Conservation (phyloP, 345 rosid genomes). For the Bruguiera parviflora region DNA sequence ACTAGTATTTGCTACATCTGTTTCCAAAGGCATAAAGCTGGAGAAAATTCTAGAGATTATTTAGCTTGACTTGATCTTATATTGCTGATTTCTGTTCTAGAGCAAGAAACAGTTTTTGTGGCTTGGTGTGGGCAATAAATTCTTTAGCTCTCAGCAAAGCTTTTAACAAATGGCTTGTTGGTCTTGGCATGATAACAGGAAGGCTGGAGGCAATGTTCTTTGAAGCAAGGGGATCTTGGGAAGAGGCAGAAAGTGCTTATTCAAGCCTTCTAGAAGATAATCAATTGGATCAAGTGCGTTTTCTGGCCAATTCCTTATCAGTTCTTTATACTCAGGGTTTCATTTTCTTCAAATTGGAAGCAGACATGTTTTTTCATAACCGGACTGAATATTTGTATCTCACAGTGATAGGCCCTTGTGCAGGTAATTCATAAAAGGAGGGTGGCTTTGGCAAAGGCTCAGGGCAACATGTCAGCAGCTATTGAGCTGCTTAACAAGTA, state of each 20-base stretch:
- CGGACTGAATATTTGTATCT: conserved; percentile 1
- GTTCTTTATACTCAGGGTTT: background rate
- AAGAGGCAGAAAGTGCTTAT: conserved; percentile 87
- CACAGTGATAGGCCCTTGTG: conserved; percentile 13
- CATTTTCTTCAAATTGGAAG: conserved; percentile 2
- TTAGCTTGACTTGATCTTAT: too few species aligned
- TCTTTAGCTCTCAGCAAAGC: background rate
- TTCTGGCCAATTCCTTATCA: conserved; percentile 4
- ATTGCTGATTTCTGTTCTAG: too few species aligned
- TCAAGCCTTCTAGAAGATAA: conserved; percentile 80
- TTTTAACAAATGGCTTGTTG: conserved; percentile 9
- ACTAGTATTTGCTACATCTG: too few species aligned
- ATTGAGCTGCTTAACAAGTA: conserved; percentile 86
- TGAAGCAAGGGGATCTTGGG: conserved; percentile 92
- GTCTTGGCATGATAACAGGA: conserved; percentile 41
- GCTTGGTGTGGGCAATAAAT: background rate
- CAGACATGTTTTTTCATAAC: background rate
- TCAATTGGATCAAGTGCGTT: conserved; percentile 75
- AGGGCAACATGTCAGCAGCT: conserved; percentile 64
- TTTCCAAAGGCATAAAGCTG: too few species aligned
- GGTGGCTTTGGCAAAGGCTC: conserved; percentile 88
- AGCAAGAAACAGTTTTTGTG: background rate
- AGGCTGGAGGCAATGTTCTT: conserved; percentile 77
- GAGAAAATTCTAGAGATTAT: too few species aligned
- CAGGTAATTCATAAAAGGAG: conserved; percentile 81